phyloP scores from a whole-genome alignment of 306 rosid species.

The Trifolium subterraneum region DNA sequence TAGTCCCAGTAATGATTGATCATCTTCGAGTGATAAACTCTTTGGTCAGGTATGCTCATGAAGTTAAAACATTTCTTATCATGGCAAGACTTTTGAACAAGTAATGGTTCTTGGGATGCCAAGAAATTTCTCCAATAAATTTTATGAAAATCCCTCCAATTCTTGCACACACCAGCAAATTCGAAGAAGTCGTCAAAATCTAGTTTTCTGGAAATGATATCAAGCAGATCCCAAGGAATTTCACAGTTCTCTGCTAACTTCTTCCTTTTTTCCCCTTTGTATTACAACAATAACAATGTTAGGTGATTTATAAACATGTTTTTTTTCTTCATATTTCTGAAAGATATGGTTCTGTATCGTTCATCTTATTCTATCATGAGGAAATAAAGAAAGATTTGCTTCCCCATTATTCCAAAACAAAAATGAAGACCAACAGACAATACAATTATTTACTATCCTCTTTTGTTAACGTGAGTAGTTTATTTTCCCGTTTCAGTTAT shows the following conservation, averaged over 20 bases:
- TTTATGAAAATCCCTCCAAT: slow-evolving; percentile 17
- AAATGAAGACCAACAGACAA: not conserved
- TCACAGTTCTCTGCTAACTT: not conserved
- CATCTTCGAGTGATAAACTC: not conserved
- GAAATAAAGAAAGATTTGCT: not conserved
- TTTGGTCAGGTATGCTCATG: not conserved
- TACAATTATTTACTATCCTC: not conserved
- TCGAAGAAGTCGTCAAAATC: not conserved
- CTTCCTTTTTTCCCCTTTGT: not conserved
- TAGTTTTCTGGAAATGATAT: not conserved
- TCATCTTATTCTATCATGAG: not conserved
- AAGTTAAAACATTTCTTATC: not conserved
- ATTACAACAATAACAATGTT: not conserved
- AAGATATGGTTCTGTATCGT: not conserved
- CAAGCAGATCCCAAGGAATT: slow-evolving; percentile 5
- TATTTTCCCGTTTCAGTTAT: not conserved
- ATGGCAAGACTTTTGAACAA: not conserved
- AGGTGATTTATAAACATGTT: not conserved
- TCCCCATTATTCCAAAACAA: not conserved
- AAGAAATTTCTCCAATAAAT: slow-evolving; percentile 8
- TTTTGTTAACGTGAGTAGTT: not conserved
- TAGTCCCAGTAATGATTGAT: not conserved
- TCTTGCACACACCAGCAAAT: slow-evolving; percentile 5
- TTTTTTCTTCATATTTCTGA: not conserved
- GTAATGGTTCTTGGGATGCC: slow-evolving; percentile 3